These are phyloP conservation scores for Blastocystis sp. DNA, from an alignment of 352 stramenopile genomes.

Conservation along the genomic window DNA sequence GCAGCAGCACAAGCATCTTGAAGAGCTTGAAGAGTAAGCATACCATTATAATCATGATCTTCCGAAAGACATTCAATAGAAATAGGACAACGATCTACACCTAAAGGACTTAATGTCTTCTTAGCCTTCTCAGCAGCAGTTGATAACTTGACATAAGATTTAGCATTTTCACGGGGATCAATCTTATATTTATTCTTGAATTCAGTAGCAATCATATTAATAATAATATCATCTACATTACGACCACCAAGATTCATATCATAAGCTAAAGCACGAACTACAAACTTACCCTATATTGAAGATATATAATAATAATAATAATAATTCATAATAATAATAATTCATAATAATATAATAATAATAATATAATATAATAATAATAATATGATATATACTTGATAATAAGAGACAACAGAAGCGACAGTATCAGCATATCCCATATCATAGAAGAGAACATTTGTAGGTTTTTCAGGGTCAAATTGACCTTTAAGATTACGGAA, in stretches of 20 bases:
- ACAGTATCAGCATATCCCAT: conserved; percentile 62
- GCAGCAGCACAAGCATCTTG: conserved; percentile 59
- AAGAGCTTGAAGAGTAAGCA: conserved; percentile 77
- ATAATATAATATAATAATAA: not conserved
- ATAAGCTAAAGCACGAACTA: conserved; percentile 72
- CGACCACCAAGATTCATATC: conserved; percentile 79
- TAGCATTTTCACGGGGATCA: conserved; percentile 66
- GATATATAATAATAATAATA: conserved; percentile 49
- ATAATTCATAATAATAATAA: not conserved
- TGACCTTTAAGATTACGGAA: conserved; percentile 78
- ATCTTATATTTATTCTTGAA: conserved; percentile 87
- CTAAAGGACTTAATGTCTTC: conserved; percentile 86
- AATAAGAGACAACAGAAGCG: conserved; percentile 12
- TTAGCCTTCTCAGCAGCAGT: conserved; percentile 92
- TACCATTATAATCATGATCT: conserved; percentile 80
- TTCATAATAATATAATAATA: not conserved
- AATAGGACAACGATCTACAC: conserved; percentile 78
- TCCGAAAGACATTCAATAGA: conserved; percentile 92
- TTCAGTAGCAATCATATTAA: conserved; percentile 69
- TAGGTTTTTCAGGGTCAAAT: conserved; percentile 69
- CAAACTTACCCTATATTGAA: conserved; percentile 72
- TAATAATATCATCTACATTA: conserved; percentile 83
- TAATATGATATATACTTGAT: not conserved
- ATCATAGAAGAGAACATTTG: conserved; percentile 96
- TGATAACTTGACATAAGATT: conserved; percentile 84